These are phyloP conservation scores for Alternaria sp. DNA, from an alignment of 2,329 filamentous ascomycete species.

Conservation along the genomic window DNA sequence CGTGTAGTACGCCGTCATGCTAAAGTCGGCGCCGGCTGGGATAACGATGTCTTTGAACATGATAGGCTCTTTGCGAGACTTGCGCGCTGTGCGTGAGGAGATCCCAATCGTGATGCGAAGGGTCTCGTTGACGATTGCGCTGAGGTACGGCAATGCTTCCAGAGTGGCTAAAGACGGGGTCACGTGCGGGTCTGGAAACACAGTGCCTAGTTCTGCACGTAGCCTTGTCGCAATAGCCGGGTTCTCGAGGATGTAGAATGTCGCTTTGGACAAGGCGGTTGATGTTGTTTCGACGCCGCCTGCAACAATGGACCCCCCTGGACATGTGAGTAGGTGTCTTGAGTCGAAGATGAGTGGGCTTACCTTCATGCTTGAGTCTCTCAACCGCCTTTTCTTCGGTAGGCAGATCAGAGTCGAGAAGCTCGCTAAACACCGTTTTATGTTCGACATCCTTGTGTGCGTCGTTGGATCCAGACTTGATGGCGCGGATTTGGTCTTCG, in stretches of 20 bases:
- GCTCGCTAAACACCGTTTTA: constrained; percentile 40
- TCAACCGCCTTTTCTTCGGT: constrained; percentile 17
- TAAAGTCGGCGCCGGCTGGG: background rate
- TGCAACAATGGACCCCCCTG: no score
- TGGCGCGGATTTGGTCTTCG: no score
- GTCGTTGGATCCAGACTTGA: background rate
- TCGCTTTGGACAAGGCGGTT: no score
- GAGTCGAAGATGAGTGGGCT: no score
- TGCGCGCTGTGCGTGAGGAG: background rate
- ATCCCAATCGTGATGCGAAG: background rate
- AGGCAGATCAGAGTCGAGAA: constrained; percentile 32
- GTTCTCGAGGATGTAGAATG: background rate
- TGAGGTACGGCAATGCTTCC: background rate
- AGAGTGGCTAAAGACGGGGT: background rate
- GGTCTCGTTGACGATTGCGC: background rate
- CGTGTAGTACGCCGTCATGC: background rate
- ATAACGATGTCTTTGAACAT: background rate
- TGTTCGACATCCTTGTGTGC: background rate
- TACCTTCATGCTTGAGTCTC: constrained; percentile 1
- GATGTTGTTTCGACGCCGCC: no score
- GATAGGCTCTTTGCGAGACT: background rate
- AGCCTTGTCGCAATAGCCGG: background rate
- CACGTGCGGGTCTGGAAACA: background rate
- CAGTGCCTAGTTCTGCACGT: background rate
- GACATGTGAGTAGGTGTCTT: no score